phyloP scores from a whole-genome alignment of 2,329 filamentous ascomycete species.

The Daldinia sp. region DNA sequence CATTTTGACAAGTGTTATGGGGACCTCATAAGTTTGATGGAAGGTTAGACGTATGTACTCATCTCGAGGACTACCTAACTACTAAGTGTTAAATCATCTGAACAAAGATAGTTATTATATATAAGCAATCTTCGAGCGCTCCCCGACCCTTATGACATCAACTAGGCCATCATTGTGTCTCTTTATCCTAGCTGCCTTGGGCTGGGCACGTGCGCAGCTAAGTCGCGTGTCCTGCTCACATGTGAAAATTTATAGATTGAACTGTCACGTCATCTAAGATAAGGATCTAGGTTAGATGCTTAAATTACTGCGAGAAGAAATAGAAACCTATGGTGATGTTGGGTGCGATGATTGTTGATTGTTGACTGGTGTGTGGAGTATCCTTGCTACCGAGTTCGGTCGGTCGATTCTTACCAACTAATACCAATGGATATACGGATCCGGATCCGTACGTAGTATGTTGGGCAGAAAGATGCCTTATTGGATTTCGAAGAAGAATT shows the following conservation, averaged over 20 bases:
- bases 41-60: slow-evolving; percentile 7
- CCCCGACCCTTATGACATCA: slow-evolving; percentile 31
- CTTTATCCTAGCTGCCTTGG: not conserved
- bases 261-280: slow-evolving; percentile 4
- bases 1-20: not conserved
- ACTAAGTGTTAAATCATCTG: slow-evolving; percentile 8
- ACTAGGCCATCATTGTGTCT: slow-evolving; percentile 2
- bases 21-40: slow-evolving; percentile 2
- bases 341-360: not conserved
- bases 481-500: not conserved
- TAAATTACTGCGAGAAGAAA: not conserved
- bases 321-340: not conserved
- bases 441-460: not conserved
- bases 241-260: slow-evolving; percentile 5
- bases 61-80: not conserved
- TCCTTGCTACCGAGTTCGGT: not conserved
- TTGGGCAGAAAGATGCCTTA: not conserved
- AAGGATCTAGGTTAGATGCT: not conserved
- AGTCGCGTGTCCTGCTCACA: slow-evolving; percentile 25
- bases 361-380: not conserved
- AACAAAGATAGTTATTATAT: not conserved
- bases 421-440: no score
- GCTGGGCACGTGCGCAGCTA: slow-evolving; percentile 22
- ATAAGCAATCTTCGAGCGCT: not conserved
- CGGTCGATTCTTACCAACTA: not conserved